A percentile compares a stretch with the other conserved stretches of the same genome.
These are phyloP conservation scores for Lathyrus tuberosus DNA, from an alignment of 306 rosid genomes.

Conservation along the genomic window DNA sequence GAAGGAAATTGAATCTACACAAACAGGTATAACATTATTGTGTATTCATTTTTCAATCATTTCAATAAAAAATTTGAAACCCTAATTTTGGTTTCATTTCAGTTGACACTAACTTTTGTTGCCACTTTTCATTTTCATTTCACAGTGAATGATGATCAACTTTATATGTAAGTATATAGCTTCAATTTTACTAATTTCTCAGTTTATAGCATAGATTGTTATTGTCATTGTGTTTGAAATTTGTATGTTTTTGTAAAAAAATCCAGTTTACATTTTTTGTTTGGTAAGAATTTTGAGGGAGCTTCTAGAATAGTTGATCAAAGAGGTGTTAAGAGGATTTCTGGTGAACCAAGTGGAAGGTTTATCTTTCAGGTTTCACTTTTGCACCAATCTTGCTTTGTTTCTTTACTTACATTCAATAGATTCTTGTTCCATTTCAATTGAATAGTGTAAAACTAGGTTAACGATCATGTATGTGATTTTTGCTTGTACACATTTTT, in stretches of 20 bases:
- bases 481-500: not conserved
- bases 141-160: conserved; percentile 49
- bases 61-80: not conserved
- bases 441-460: conserved; percentile 2
- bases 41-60: not conserved
- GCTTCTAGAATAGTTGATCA: conserved; percentile 89
- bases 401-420: conserved; percentile 4
- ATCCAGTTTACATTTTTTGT: conserved; percentile 80
- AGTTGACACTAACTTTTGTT: no score
- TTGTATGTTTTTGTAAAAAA: conserved; percentile 7
- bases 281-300: conserved; percentile 89
- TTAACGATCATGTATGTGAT: not conserved
- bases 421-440: conserved; percentile 1
- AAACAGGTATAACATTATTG: conserved; percentile 13
- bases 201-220: not conserved
- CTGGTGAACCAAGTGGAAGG: conserved; percentile 72
- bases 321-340: conserved; percentile 75
- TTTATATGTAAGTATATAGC: conserved; percentile 47
- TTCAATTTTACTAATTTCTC: not conserved
- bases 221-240: conserved; percentile 4
- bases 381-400: not conserved
- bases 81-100: conserved; percentile 7
- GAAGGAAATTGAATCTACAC: conserved; percentile 47
- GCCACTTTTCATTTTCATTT: conserved; percentile 5
- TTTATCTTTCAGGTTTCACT: conserved; percentile 79